Base-by-base conservation (phyloP, 208 protist genomes). In the Wallacemonas collosoma region DNA sequence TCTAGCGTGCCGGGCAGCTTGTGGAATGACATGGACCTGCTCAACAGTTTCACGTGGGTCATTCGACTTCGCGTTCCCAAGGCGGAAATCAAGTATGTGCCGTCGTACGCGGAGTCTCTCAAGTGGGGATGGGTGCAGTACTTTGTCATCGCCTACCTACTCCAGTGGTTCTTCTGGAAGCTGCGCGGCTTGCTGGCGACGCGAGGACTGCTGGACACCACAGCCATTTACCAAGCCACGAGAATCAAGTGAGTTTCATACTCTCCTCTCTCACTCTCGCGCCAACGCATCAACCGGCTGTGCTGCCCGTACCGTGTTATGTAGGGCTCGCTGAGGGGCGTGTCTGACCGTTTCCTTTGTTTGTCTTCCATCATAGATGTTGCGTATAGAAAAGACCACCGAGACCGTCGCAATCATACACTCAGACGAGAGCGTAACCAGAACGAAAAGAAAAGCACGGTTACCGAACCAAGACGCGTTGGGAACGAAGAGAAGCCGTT, bases 51-150 rank as follows among this genome's bases (percentile, higher is more conserved):
- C 63, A 94, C 89, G 1, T 92, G 85, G 89, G 71, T 76, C 35
- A 80, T 96, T 45, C 68, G 66, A 7, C 66, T 96, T 66, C 85
- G 85, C 7, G 80, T 94, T 41, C 82, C 68, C 39, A 48, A 63
- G 39, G 83, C 88, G 41, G 66, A 83, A 51, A 80, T 93, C 50
- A 57, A 55, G 12, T 93, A 94, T 71, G 71, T 83, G 44, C 87
- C 91, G 12, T 91, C 86, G 4, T 87, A 80, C 69, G 71, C 72
- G 53, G 88, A 94, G 76, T 60, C 69, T 12, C 63, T 96, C 55
- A 96, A 96, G 82, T 94, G 83, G 85, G 87, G 72, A 14, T 96
- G 88, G 88, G 74, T 96, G 38, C 91, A 96, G 75, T 94, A 94
- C 75, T 94, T 92, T 54, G 76, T 74, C 62, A 87, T 94, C 70